Percentiles rank a stretch among this genome's conserved stretches.
These are phyloP conservation scores for Pyrus hybrid DNA, from an alignment of 331 rosid species.

Conservation along the genomic window DNA sequence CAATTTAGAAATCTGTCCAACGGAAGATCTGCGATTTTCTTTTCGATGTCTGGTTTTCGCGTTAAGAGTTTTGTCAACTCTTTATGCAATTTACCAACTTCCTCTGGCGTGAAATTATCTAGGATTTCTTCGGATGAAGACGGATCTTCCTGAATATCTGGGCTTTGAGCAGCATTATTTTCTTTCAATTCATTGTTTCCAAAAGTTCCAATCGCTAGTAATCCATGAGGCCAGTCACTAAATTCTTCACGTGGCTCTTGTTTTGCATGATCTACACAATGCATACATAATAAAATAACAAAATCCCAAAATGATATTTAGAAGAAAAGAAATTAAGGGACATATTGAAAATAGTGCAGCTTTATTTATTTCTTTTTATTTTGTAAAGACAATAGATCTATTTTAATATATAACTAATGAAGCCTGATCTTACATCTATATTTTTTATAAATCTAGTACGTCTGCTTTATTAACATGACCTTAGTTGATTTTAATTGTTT, in stretches of 20 bases:
- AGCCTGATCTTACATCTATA: background rate
- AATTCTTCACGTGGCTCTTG: slow-evolving; percentile 88
- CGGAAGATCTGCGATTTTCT: slow-evolving; percentile 71
- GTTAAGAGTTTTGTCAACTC: slow-evolving; percentile 71
- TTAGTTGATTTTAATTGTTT: background rate
- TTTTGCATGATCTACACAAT: slow-evolving; percentile 46
- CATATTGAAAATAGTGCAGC: background rate
- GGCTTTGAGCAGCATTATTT: slow-evolving; percentile 16
- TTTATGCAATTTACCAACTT: slow-evolving; percentile 79
- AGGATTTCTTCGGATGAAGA: slow-evolving; percentile 56
- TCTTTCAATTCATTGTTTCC: slow-evolving; percentile 63
- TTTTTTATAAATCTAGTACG: background rate
- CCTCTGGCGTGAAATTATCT: slow-evolving; percentile 74
- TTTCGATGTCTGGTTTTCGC: slow-evolving; percentile 57
- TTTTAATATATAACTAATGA: background rate
- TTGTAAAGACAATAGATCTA: background rate
- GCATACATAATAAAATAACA: background rate
- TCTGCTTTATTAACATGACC: background rate
- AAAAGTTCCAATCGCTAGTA: slow-evolving; percentile 89
- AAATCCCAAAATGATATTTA: background rate
- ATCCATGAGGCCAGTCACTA: slow-evolving; percentile 88
- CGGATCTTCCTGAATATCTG: slow-evolving; percentile 37
- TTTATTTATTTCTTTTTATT: background rate
- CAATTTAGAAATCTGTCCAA: slow-evolving; percentile 91
- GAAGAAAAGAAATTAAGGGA: background rate